Conservation (phyloP, 345 rosid genomes). For the Leavenworthia alabamica region DNA sequence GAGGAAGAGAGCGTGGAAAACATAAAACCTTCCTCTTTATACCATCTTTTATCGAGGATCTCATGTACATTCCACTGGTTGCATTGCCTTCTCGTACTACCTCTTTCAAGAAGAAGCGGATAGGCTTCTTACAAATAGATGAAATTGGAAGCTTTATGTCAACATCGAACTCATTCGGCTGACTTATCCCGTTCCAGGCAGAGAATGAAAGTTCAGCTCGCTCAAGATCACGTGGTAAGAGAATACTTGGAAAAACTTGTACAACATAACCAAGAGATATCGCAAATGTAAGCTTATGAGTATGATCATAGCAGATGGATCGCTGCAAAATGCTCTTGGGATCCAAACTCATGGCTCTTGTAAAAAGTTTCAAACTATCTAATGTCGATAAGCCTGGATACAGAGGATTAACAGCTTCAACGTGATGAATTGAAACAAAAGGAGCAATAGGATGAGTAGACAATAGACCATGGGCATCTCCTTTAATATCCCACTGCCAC, state of each 20-base stretch:
- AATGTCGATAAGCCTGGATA: slow-evolving; percentile 64
- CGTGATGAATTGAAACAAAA: slow-evolving; percentile 79
- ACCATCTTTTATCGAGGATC: slow-evolving; percentile 47
- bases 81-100: slow-evolving; percentile 54
- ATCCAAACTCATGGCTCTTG: slow-evolving; percentile 61
- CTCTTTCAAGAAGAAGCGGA: slow-evolving; percentile 30
- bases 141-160: slow-evolving; percentile 58
- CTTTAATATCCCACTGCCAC: slow-evolving; percentile 89
- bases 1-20: slow-evolving; percentile 56
- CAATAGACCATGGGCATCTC: slow-evolving; percentile 70
- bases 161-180: slow-evolving; percentile 65
- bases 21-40: slow-evolving; percentile 65
- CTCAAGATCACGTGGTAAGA: slow-evolving; percentile 65
- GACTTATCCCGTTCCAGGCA: slow-evolving; percentile 68
- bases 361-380: slow-evolving; percentile 69
- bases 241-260: slow-evolving; percentile 66
- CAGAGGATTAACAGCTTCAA: slow-evolving; percentile 77
- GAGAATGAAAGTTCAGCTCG: slow-evolving; percentile 68
- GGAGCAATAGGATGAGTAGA: slow-evolving; percentile 82
- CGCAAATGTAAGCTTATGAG: slow-evolving; percentile 42
- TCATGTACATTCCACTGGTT: slow-evolving; percentile 51
- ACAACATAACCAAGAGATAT: slow-evolving; percentile 77
- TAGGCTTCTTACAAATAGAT: slow-evolving; percentile 40
- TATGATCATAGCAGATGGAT: slow-evolving; percentile 70
- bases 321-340: slow-evolving; percentile 77